Base-by-base conservation (phyloP, 495 filamentous ascomycete genomes). In the Saxophila tyrrhenica region DNA sequence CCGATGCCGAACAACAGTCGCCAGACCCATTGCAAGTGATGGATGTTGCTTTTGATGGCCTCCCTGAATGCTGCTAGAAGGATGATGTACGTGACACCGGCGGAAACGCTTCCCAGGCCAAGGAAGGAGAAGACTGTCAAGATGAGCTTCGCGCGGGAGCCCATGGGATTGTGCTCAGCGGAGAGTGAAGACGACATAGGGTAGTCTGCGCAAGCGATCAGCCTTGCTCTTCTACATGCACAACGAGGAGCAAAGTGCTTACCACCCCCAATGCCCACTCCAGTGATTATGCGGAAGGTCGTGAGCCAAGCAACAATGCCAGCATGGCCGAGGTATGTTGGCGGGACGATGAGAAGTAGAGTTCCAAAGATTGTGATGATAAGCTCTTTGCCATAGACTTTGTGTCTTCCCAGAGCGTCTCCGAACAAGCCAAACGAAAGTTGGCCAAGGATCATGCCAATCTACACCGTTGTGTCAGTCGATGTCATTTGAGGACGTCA, bases 1-100 rank as follows among this genome's bases (percentile, higher is more conserved):
- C 63, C 63, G 13, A 65, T 17, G 1, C 62, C 62, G 7, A 65
- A 56, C 44, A 62, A 58, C 10, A 64, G 54, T 25, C 62, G 63
- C 63, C 62, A 65, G 11, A 65, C 43, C 25, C 49, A 51, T 39
- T 51, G 49, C 29, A 51, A 19, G 22, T 51, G 49, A 23, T 35
- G n/a, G 17, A 39, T 17, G 32, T 51, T 39, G 32, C n/a, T 19
- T 9, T 38, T 5, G 24, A 51, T 39, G 10, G 24, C 25, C 11
- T 25, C 22, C 19, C 39, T 51, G 49, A 51, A 51, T 2, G 49
- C 49, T 17, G 49, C 24, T 24, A 51, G 49, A 5, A 51, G 49
- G 20, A 51, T 19, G 5, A 51, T 13, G 20, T 38, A 38, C 3
- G 39, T 25, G 25, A 48, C 9, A 9, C 19, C 46, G 7, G n/a